Base-by-base conservation (phyloP, 1,139 yeast species). In the Chernovozyma aurita region DNA sequence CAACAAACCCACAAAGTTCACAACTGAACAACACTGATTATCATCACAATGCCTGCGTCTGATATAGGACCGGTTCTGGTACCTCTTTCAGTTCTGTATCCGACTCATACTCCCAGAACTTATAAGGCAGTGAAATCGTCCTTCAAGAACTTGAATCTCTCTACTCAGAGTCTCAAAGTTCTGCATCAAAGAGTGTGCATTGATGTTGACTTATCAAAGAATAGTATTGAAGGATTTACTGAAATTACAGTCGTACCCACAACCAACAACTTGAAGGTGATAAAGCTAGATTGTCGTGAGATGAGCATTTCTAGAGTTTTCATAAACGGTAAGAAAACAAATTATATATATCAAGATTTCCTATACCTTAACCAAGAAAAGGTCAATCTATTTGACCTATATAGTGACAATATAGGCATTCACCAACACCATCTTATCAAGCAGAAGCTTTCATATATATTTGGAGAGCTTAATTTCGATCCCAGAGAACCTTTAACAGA, bases 261-360 rank as follows among this genome's bases (percentile, higher is more conserved):
- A 3, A 77, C 80, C 15, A 74, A 77, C 9, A 57, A 66, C 1
- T 61, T 90, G 31, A 76, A 75, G 37, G 65, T 67, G 12, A 67
- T 92, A 24, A 75, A 76, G 38, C 64, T 92, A 37, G 97, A 92
- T 55, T 86, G 95, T 44, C 77, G 96, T 39, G 90, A 86, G 42
- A 74, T 87, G 62, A 65, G 63, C 32, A 76, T 90, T 29, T 70
- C 71, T 24, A 76, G 76, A 26, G 81, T 87, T 8, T 65, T 65
- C 31, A 75, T 92, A 32, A 87, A 90, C 55, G 48, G 59, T 41
- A 54, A 59, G 33, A 55, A 48, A 35, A 44, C 56, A 25, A 64
- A 65, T 38, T 72, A 64, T 38, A 49, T 66, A 7, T 63, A 69
- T 55, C 56, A 64, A 42, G 65, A 70, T 47, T 47, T 59, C 34